phyloP scores from a whole-genome alignment of 2,329 filamentous ascomycete genomes.

The Zelopaecilomyces penicillatus region DNA sequence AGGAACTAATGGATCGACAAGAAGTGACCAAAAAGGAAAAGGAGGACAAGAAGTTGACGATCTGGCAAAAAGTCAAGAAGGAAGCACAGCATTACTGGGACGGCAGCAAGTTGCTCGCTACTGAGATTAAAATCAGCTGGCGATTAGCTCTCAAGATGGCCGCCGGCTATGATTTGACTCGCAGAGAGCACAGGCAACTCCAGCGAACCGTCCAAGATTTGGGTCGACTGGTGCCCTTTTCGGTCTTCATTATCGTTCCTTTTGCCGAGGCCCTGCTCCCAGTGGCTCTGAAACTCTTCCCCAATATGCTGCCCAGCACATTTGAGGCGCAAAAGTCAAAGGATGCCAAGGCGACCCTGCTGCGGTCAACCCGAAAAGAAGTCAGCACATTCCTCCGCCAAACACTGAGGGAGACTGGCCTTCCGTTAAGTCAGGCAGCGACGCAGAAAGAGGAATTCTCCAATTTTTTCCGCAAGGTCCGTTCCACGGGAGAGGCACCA shows the following conservation, averaged over 20 bases:
- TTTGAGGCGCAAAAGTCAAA: constrained; percentile 89
- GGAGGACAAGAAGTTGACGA: constrained; percentile 75
- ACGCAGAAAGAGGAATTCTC: constrained; percentile 89
- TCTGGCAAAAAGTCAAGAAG: constrained; percentile 91
- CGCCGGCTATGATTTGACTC: constrained; percentile 89
- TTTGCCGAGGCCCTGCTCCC: constrained; percentile 91
- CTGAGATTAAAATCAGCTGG: constrained; percentile 88
- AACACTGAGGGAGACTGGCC: constrained; percentile 85
- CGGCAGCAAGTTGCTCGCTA: constrained; percentile 86
- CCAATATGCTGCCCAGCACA: constrained; percentile 93
- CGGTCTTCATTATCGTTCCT: constrained; percentile 92
- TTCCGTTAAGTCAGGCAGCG: constrained; percentile 75
- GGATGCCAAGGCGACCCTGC: constrained; percentile 73
- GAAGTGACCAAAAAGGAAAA: constrained; percentile 49
- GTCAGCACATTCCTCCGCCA: constrained; percentile 84
- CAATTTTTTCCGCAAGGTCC: constrained; percentile 94
- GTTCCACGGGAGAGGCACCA: constrained; percentile 82
- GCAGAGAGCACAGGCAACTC: constrained; percentile 87
- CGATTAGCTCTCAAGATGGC: constrained; percentile 94
- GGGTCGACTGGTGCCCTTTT: constrained; percentile 86
- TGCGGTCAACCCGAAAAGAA: constrained; percentile 84
- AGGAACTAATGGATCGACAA: constrained; percentile 51
- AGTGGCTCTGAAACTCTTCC: constrained; percentile 87
- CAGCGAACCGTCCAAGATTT: constrained; percentile 91
- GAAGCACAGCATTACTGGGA: constrained; percentile 96